Percentiles rank a stretch among this genome's conserved stretches.
These are phyloP conservation scores for Naumovozyma baii DNA, from an alignment of 805 yeast genomes.

Conservation along the genomic window DNA sequence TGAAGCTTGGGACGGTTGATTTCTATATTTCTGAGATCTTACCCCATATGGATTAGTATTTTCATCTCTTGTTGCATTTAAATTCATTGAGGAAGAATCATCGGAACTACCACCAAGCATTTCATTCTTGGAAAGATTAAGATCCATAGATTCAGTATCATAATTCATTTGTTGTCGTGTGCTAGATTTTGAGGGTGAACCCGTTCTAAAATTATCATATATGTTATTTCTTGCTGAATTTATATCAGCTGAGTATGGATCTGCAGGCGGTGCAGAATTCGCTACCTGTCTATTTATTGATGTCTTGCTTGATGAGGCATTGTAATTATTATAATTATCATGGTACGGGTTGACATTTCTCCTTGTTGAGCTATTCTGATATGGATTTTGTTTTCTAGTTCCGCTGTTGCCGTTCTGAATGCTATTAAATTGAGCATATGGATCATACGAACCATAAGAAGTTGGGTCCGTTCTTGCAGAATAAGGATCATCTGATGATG, in stretches of 20 bases:
- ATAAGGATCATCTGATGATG: conserved; percentile 8
- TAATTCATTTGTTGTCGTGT: background rate
- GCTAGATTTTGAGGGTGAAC: background rate
- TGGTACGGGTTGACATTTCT: background rate
- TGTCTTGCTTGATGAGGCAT: conserved; percentile 1
- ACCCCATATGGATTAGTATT: background rate
- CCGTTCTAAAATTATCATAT: background rate
- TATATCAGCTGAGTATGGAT: conserved; percentile 4
- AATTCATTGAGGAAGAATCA: background rate
- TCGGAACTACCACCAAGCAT: background rate
- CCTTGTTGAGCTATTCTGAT: background rate
- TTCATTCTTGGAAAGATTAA: conserved; percentile 1
- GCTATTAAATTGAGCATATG: conserved; percentile 6
- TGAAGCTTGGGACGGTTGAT: background rate
- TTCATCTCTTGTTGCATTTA: background rate
- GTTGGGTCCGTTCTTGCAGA: conserved; percentile 1
- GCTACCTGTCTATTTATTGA: conserved; percentile 3
- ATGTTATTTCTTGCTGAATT: conserved; percentile 4
- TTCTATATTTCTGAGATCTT: background rate
- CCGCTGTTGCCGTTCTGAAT: background rate
- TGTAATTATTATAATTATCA: too few species aligned
- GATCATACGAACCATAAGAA: conserved; percentile 5
- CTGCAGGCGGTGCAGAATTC: background rate
- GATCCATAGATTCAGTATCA: background rate
- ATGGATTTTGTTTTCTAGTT: too few species aligned